A percentile compares a stretch with the other conserved stretches of the same genome.
Conservation (phyloP, 805 yeast genomes). For the Schwanniomyces pseudopolymorphus region DNA sequence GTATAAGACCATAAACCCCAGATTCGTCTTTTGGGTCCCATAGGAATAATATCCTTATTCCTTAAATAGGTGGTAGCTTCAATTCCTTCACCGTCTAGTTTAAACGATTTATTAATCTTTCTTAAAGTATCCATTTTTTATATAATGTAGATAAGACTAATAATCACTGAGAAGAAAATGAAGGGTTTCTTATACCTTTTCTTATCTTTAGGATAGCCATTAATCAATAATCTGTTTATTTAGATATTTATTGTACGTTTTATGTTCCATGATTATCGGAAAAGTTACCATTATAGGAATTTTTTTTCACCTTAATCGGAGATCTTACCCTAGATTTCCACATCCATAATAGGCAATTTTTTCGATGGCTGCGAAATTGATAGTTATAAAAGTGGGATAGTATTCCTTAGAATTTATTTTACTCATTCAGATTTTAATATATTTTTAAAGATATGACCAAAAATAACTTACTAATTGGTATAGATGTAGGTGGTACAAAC, state of each 20-base stretch:
- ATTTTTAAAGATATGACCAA: background rate
- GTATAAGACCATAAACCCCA: conserved; percentile 46
- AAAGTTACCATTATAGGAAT: background rate
- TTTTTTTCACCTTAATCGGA: background rate
- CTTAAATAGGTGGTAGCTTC: conserved; percentile 14
- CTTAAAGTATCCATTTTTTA: no score
- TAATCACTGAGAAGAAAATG: no score
- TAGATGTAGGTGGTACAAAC: conserved; percentile 55
- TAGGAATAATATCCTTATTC: conserved; percentile 44
- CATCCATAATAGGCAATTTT: background rate
- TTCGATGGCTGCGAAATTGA: background rate
- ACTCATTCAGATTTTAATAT: no score
- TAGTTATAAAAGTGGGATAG: no score
- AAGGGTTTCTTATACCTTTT: no score
- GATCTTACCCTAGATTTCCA: background rate
- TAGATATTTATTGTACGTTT: no score
- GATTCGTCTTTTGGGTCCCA: conserved; percentile 44
- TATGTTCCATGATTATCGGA: background rate
- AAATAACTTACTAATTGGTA: conserved; percentile 31
- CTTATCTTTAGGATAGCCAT: no score
- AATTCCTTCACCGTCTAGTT: conserved; percentile 7
- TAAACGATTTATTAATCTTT: no score
- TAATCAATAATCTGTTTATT: no score
- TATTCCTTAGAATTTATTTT: background rate
- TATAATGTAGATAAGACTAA: no score